Evolutionary conservation across 345 rosid species (phyloP).

Genomic region (Eucalyptus marginata): DNA sequence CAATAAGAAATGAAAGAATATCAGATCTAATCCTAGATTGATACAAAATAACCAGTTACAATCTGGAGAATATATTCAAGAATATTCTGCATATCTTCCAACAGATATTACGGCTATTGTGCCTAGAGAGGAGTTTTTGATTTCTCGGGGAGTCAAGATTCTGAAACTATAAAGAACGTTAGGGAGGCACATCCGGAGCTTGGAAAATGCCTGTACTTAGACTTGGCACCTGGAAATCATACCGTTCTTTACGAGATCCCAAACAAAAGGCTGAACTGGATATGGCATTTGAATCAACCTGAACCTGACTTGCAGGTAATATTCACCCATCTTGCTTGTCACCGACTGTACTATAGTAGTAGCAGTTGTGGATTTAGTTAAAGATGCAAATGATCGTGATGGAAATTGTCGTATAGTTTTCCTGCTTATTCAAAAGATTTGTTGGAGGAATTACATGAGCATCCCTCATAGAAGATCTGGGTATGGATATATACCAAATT

Average conservation of each 20-base stretch:
- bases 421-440: background rate
- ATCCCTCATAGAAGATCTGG: background rate
- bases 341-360: background rate
- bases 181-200: constrained; percentile 38
- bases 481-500: background rate
- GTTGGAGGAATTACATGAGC: background rate
- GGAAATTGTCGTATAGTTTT: background rate
- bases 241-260: constrained; percentile 45
- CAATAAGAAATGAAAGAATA: no score
- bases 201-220: constrained; percentile 54
- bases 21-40: no score
- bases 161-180: constrained; percentile 27
- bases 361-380: background rate
- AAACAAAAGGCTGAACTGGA: constrained; percentile 53
- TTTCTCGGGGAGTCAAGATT: constrained; percentile 37
- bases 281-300: constrained; percentile 64
- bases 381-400: background rate
- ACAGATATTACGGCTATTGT: constrained; percentile 77
- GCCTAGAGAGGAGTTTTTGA: constrained; percentile 79
- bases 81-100: no score
- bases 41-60: no score
- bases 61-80: no score
- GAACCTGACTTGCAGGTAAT: constrained; percentile 57
- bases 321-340: background rate
- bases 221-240: constrained; percentile 31